Base-by-base conservation (phyloP, 192 early-diverging fungal species). In the Endogone sp. region DNA sequence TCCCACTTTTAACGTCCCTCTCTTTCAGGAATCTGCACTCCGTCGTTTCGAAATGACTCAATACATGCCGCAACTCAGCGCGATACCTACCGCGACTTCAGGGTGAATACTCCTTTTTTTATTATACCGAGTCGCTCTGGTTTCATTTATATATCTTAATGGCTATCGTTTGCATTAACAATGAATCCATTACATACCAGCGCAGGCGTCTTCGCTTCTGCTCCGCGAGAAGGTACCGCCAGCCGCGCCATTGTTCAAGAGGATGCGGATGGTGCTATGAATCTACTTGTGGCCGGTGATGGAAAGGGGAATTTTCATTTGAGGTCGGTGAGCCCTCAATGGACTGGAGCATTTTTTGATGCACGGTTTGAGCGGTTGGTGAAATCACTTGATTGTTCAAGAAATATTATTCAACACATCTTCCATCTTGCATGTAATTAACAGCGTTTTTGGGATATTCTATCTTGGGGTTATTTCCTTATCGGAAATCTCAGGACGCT, bases 361-460 rank as follows among this genome's bases (percentile, higher is more conserved):
- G 29, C 23, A 23, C 22, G 10, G 10, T 1, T 22, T 10, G 21
- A 49, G 6, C 37, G 16, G 37, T 6, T 49, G 37, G 1, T 49
- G 37, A 49, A 1, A 49, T 49, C 37, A 37, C 9, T 22, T 0
- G 29, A 16, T n/a, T n/a, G n/a, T n/a, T n/a, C n/a, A n/a, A n/a
- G n/a, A n/a, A n/a, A n/a, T n/a, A n/a, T n/a, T n/a, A n/a, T n/a
- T n/a, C n/a, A n/a, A n/a, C n/a, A n/a, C n/a, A n/a, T n/a, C n/a
- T n/a, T n/a, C 29, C 28, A 16, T 67, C 56, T 26, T 59, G 28
- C 56, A 30, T 27, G 27, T n/a, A 49, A n/a, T 31, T 24, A 10
- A 63, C 30, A 71, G 65, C n/a, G 71, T 72, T 44, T 72, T 67
- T 29, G 71, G 71, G 31, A 67, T 72, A 31, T 72, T 67, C 62